Evolutionary conservation across 2,329 filamentous ascomycete species (phyloP).

Genomic region (Nannizziopsis arthrosporioides): DNA sequence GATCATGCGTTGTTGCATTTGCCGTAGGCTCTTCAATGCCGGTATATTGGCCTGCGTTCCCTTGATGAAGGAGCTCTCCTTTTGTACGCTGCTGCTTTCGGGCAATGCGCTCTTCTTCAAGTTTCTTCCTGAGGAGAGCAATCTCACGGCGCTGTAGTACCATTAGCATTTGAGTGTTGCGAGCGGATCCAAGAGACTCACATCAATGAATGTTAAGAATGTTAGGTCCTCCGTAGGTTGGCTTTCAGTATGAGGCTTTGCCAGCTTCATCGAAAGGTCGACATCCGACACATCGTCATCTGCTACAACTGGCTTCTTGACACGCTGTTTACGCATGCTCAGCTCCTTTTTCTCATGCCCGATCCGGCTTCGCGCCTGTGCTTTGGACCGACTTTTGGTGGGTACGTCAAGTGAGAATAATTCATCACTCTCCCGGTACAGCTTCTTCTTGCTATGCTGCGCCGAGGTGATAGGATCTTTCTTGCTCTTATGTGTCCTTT

Average conservation of each 20-base stretch:
- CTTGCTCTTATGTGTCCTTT: constrained; percentile 8
- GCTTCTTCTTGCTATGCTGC: background rate
- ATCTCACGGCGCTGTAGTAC: constrained; percentile 35
- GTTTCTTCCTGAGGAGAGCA: constrained; percentile 41
- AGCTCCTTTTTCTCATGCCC: constrained; percentile 22
- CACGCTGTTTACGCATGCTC: constrained; percentile 30
- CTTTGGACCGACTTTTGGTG: background rate
- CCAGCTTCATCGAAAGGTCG: constrained; percentile 14
- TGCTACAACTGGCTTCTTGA: constrained; percentile 30
- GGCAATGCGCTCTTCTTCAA: constrained; percentile 44
- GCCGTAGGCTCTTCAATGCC: too few species aligned
- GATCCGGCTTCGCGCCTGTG: background rate
- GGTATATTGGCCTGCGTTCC: too few species aligned
- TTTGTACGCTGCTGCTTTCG: constrained; percentile 25
- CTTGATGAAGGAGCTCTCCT: background rate
- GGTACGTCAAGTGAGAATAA: constrained; percentile 12
- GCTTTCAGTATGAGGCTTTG: background rate
- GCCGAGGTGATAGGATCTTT: constrained; percentile 14
- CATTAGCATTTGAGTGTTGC: constrained; percentile 6
- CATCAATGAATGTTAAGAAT: constrained; percentile 44
- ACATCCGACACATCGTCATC: constrained; percentile 21
- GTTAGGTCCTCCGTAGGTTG: constrained; percentile 32
- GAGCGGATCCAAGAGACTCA: constrained; percentile 17
- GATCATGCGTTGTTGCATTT: too few species aligned
- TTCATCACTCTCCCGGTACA: constrained; percentile 5